Evolutionary conservation across 2,329 filamentous ascomycete species (phyloP).

Genomic region (Penicillium sclerotigenum): DNA sequence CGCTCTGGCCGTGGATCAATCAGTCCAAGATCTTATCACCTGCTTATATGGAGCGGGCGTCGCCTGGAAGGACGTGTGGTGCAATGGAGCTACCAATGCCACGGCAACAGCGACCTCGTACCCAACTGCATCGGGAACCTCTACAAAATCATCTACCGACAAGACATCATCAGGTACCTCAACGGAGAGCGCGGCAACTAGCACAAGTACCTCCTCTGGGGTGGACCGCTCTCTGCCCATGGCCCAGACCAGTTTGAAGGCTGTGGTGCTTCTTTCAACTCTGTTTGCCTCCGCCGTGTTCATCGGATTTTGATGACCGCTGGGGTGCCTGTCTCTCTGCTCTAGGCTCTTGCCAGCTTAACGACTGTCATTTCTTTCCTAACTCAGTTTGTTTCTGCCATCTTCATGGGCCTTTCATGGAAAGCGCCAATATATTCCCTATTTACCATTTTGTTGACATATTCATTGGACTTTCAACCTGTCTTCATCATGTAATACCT

Average conservation of each 20-base stretch:
- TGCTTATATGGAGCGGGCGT: conserved; percentile 26
- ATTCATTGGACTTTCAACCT: background rate
- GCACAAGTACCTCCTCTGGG: background rate
- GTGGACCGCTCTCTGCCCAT: background rate
- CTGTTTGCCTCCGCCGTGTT: background rate
- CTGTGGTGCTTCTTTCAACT: conserved; percentile 2
- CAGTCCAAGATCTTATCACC: conserved; percentile 23
- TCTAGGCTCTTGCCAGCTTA: background rate
- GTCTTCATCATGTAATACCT: background rate
- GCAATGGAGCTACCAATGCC: conserved; percentile 17
- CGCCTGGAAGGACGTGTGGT: conserved; percentile 27
- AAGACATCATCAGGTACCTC: conserved; percentile 1
- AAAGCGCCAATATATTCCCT: background rate
- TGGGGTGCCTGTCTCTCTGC: background rate
- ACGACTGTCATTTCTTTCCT: background rate
- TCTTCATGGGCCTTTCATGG: background rate
- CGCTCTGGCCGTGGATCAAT: conserved; percentile 21
- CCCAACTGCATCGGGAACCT: conserved; percentile 12
- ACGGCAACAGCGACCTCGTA: conserved; percentile 20
- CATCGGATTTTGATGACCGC: background rate
- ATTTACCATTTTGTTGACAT: background rate
- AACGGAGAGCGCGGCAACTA: background rate
- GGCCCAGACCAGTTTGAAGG: background rate
- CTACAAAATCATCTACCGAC: background rate
- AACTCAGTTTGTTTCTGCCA: too few relatives aligned